Evolutionary conservation across 495 filamentous ascomycete genomes (phyloP), one percentile per base, ranked within the genome.

Genomic region (Lindgomyces ingoldianus): DNA sequence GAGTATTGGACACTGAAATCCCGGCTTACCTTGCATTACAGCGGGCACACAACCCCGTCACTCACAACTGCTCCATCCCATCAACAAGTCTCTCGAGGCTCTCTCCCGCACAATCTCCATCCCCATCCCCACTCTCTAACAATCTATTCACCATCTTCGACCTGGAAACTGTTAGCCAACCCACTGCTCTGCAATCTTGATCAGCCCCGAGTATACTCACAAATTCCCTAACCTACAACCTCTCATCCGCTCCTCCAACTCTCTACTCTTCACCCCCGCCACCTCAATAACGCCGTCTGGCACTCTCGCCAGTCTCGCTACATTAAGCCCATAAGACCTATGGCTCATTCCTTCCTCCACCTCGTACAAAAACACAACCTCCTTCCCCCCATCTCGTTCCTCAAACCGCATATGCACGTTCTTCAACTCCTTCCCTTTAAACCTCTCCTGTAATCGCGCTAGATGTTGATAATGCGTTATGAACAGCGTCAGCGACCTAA

Each of bases 381-480:
- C 75, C 39, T 80, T 78, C 26, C 78, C 78, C 24, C 79, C 77
- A 36, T 60, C 60, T 65, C 67, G 70, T 4, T 64, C 70, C 36
- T 69, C 63, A 74, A 97, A 97, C 41, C 84, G 83, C 88, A 93
- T 92, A 71, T 94, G 91, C 59, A 93, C 87, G 71, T 92, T 93
- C 58, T 78, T 83, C 19, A 93, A 79, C 58, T 84, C 82, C 1
- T 27, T 48, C 4, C 80, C 73, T 9, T 79, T 77, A 62, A 93
- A 89, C 4, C 84, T 82, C 14, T 84, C 81, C 3, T 85, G 89
- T 64, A 96, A 82, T 45, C 80, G 77, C 11, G 89, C 87, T 1
- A 98, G 83, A 62, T 84, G 84, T 73, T 98, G 95, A 75, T 98
- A 98, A 77, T 98, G 94, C 45, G 94, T 98, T 73, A 98, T 94